Percentiles rank a stretch among this genome's conserved stretches.
These are phyloP conservation scores for Rhodotorula sp. DNA, from an alignment of 1,284 basidiomycete genomes.

Conservation along the genomic window DNA sequence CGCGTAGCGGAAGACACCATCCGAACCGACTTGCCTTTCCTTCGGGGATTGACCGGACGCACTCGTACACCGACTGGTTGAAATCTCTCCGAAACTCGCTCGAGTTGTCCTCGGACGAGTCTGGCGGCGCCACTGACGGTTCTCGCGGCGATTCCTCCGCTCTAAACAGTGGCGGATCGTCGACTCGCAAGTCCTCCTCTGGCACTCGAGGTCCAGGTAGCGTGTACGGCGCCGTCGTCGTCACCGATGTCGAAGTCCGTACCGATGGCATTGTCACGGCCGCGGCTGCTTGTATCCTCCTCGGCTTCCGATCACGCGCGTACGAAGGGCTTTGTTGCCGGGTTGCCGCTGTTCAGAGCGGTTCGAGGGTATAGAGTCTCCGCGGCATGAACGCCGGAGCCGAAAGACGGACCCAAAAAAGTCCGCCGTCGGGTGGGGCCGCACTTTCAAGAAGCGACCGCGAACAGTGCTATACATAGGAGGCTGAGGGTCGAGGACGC, in stretches of 20 bases:
- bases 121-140: not conserved
- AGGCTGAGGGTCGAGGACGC: too few relatives aligned
- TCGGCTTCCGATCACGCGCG: too few relatives aligned
- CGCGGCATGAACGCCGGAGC: too few relatives aligned
- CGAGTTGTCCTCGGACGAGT: not conserved
- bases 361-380: too few relatives aligned
- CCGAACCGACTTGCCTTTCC: conserved; percentile 11
- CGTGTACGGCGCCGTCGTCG: not conserved
- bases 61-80: conserved; percentile 7
- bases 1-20: not conserved
- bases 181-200: not conserved
- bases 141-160: not conserved
- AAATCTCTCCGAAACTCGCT: conserved; percentile 6
- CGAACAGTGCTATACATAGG: too few relatives aligned
- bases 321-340: too few relatives aligned
- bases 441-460: too few relatives aligned
- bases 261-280: not conserved
- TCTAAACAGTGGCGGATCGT: not conserved
- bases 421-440: too few relatives aligned
- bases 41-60: conserved; percentile 22
- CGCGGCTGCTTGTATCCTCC: too few relatives aligned
- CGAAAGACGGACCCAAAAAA: too few relatives aligned
- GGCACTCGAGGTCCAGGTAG: too few relatives aligned
- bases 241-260: not conserved
- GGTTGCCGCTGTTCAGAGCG: too few relatives aligned